phyloP scores from a whole-genome alignment of 805 yeast species.

The Ogataea allantospora region DNA sequence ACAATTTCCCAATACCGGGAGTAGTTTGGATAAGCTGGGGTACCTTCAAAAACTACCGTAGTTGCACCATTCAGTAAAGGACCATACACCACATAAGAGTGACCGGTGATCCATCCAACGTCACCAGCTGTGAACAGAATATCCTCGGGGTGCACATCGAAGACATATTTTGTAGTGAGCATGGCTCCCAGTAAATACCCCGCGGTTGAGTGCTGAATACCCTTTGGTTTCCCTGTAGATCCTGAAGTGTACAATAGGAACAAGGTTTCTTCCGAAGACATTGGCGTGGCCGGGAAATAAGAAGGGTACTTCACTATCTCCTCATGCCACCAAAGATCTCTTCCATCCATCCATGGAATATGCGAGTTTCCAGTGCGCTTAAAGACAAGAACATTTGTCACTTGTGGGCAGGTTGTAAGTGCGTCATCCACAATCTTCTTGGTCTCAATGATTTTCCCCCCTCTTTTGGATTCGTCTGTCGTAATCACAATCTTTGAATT shows the following conservation, averaged over 20 bases:
- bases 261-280: slow-evolving; percentile 76
- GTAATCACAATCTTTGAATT: slow-evolving; percentile 71
- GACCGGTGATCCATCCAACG: slow-evolving; percentile 92
- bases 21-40: slow-evolving; percentile 81
- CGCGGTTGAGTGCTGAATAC: slow-evolving; percentile 78
- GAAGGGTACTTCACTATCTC: slow-evolving; percentile 65
- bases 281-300: slow-evolving; percentile 72
- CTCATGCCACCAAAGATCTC: slow-evolving; percentile 79
- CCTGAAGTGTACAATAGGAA: slow-evolving; percentile 84
- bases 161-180: slow-evolving; percentile 69
- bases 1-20: slow-evolving; percentile 81
- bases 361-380: slow-evolving; percentile 66
- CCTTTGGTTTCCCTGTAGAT: slow-evolving; percentile 87
- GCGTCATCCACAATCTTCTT: slow-evolving; percentile 85
- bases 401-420: slow-evolving; percentile 60
- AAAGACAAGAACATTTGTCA: slow-evolving; percentile 67
- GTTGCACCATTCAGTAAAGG: slow-evolving; percentile 76
- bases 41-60: slow-evolving; percentile 79
- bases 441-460: slow-evolving; percentile 77
- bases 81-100: slow-evolving; percentile 79
- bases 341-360: slow-evolving; percentile 47
- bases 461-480: slow-evolving; percentile 80
- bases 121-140: slow-evolving; percentile 84
- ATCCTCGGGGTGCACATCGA: slow-evolving; percentile 75
- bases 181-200: slow-evolving; percentile 76